These are phyloP conservation scores for Solioccasus polychromus DNA, from an alignment of 768 basidiomycete species.

Conservation along the genomic window DNA sequence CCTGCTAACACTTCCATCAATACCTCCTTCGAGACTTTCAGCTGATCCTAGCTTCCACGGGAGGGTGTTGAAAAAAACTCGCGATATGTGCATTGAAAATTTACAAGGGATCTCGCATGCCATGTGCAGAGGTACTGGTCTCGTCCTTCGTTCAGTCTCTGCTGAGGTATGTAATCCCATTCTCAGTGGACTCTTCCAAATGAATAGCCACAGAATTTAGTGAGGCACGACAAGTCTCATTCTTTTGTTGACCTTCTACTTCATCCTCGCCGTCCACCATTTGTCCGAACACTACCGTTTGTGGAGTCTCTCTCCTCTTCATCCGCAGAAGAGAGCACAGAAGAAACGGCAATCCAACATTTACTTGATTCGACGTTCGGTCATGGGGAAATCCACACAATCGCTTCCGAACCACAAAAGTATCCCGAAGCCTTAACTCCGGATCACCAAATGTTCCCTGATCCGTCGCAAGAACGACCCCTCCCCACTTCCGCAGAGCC, in stretches of 20 bases:
- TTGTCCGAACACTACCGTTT: constrained; percentile 64
- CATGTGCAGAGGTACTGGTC: constrained; percentile 59
- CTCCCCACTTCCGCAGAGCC: background rate
- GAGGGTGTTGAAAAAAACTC: constrained; percentile 44
- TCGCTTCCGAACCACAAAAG: constrained; percentile 1
- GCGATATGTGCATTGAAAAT: constrained; percentile 45
- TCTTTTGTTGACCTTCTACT: constrained; percentile 57
- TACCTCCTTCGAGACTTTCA: constrained; percentile 54
- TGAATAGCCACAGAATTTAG: constrained; percentile 14
- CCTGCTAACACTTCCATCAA: constrained; percentile 53
- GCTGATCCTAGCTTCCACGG: constrained; percentile 48
- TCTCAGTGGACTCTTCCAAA: background rate
- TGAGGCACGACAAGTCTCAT: constrained; percentile 22
- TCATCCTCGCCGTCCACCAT: constrained; percentile 78
- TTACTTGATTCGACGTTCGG: constrained; percentile 36
- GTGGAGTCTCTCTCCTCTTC: constrained; percentile 62
- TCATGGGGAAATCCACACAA: background rate
- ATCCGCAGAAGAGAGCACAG: constrained; percentile 58
- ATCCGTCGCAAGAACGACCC: background rate
- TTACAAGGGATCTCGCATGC: constrained; percentile 52
- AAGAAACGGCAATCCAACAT: constrained; percentile 51
- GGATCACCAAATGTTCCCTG: background rate
- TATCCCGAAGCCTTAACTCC: background rate
- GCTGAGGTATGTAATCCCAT: constrained; percentile 29
- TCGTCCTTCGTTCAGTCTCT: constrained; percentile 46